Conservation (phyloP, 1,284 basidiomycete species). For the Ceratobasidium sp. region DNA sequence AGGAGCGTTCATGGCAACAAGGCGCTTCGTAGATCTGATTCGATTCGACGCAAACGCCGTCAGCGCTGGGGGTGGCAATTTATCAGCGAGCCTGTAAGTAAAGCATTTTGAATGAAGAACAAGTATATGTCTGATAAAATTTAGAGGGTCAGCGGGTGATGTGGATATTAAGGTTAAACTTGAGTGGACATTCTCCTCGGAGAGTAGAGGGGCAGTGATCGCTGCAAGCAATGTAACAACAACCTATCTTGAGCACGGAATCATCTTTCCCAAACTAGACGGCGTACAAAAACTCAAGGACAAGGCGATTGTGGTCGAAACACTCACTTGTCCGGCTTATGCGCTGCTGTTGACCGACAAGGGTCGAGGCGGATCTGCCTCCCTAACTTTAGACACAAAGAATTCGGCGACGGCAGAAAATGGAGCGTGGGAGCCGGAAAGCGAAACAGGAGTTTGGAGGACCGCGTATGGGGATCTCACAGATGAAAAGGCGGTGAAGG, state of each 20-base stretch:
- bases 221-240: conserved; percentile 18
- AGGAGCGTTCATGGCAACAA: not conserved
- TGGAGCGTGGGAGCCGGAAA: conserved; percentile 3
- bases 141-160: conserved; percentile 32
- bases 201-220: conserved; percentile 24
- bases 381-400: conserved; percentile 2
- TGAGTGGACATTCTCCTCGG: not conserved
- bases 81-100: conserved; percentile 15
- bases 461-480: conserved; percentile 27
- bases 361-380: conserved; percentile 20
- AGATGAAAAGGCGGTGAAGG: not conserved
- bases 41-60: conserved; percentile 5
- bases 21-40: not conserved
- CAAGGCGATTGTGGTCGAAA: conserved; percentile 31
- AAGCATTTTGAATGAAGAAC: not conserved
- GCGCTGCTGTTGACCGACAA: conserved; percentile 33
- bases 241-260: conserved; percentile 14
- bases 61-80: not conserved
- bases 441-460: conserved; percentile 31
- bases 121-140: not conserved
- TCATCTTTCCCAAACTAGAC: conserved; percentile 18
- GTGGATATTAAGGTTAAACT: conserved; percentile 10
- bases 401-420: conserved; percentile 6
- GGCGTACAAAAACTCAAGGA: conserved; percentile 17
- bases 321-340: conserved; percentile 25